Conservation (phyloP, 2,329 filamentous ascomycete species). For the Cladorrhinum sp. region DNA sequence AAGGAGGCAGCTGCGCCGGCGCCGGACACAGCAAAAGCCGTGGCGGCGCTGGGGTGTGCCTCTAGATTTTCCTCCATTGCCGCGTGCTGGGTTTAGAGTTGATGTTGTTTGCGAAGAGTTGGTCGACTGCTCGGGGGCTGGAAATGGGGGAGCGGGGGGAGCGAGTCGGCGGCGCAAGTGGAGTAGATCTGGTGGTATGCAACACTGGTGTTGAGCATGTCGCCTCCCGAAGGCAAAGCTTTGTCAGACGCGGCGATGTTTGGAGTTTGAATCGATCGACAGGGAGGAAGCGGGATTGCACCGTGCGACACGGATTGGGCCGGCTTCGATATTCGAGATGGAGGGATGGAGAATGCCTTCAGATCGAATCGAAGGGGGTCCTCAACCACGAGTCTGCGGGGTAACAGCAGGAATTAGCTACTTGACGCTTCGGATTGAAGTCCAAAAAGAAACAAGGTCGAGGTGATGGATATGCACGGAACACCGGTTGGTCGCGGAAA, state of each 20-base stretch:
- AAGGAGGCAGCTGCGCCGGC: constrained; percentile 39
- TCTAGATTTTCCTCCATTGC: constrained; percentile 29
- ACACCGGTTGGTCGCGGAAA: not conserved
- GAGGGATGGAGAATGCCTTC: not conserved
- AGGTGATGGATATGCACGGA: not conserved
- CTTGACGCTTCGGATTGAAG: not conserved
- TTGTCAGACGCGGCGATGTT: constrained; percentile 3
- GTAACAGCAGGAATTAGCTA: not conserved
- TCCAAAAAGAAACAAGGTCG: no score
- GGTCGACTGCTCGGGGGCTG: not conserved
- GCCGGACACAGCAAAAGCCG: constrained; percentile 34
- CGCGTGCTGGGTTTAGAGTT: not conserved
- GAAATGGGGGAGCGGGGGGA: not conserved
- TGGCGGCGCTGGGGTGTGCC: constrained; percentile 17
- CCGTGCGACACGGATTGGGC: not conserved
- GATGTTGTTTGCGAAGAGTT: not conserved
- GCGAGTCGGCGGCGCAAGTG: constrained; percentile 1
- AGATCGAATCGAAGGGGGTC: not conserved
- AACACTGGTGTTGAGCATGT: constrained; percentile 13
- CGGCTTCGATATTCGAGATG: not conserved
- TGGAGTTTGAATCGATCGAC: not conserved
- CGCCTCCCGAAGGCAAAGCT: constrained; percentile 13
- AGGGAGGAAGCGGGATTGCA: not conserved
- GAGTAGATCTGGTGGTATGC: constrained; percentile 5
- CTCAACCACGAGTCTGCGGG: not conserved